phyloP scores from a whole-genome alignment of 2,329 filamentous ascomycete genomes.

The Neofusicoccum sp. region DNA sequence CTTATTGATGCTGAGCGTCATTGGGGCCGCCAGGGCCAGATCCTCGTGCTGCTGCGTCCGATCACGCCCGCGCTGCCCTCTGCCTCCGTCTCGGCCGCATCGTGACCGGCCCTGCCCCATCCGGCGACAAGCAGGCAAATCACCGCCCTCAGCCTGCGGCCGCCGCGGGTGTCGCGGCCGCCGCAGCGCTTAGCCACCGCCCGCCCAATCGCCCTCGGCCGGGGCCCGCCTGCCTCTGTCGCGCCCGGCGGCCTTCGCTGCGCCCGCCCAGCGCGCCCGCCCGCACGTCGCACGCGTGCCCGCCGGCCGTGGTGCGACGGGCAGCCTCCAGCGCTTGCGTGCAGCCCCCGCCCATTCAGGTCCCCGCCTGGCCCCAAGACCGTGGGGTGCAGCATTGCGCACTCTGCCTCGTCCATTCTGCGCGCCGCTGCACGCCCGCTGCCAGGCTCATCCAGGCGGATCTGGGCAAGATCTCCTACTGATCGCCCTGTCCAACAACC shows the following conservation, averaged over 20 bases:
- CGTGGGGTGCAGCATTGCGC: slow-evolving; percentile 14
- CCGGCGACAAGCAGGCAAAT: slow-evolving; percentile 5
- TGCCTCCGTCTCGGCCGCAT: neutral
- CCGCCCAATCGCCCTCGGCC: slow-evolving; percentile 1
- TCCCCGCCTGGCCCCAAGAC: neutral
- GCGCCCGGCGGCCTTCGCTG: neutral
- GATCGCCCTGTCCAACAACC: slow-evolving; percentile 11
- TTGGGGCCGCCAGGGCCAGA: neutral
- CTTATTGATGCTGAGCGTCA: slow-evolving; percentile 5
- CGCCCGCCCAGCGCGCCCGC: neutral
- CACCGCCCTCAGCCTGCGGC: neutral
- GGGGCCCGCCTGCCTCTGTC: neutral
- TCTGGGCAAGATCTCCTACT: slow-evolving; percentile 15
- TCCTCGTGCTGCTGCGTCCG: slow-evolving; percentile 10
- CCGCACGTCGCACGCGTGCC: slow-evolving; percentile 2
- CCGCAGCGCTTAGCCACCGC: slow-evolving; percentile 6
- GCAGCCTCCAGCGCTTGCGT: neutral
- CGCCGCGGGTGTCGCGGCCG: slow-evolving; percentile 7
- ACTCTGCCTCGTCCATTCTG: neutral
- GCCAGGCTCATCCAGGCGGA: slow-evolving; percentile 8
- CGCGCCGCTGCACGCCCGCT: neutral
- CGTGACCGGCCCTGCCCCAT: slow-evolving; percentile 2
- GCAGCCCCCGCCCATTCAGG: neutral
- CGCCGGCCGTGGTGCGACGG: slow-evolving; percentile 7
- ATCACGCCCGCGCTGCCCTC: slow-evolving; percentile 1